phyloP scores from a whole-genome alignment of 1,284 basidiomycete species.

The Baeospora myosura region DNA sequence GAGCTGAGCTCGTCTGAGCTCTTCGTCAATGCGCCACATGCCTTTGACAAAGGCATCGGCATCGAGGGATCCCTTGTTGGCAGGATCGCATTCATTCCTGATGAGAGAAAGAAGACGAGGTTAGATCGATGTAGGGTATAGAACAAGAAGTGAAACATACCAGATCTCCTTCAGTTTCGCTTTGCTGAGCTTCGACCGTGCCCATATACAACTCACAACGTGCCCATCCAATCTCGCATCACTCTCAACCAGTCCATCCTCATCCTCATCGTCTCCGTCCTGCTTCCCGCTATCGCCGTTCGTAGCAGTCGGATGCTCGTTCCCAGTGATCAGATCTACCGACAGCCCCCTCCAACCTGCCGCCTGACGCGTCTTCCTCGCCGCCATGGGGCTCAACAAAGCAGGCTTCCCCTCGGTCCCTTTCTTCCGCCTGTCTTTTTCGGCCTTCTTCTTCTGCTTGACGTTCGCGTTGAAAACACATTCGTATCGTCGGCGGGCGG shows the following conservation, averaged over 20 bases:
- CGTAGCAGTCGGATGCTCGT: constrained; percentile 20
- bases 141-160: constrained; percentile 27
- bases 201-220: constrained; percentile 58
- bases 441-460: constrained; percentile 36
- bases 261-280: constrained; percentile 12
- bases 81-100: constrained; percentile 65
- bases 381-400: constrained; percentile 30
- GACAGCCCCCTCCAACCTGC: constrained; percentile 73
- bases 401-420: too few relatives aligned
- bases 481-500: constrained; percentile 60
- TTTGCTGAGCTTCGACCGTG: constrained; percentile 47
- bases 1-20: constrained; percentile 55
- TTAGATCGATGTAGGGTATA: constrained; percentile 4
- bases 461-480: constrained; percentile 55
- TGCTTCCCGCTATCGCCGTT: constrained; percentile 10
- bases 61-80: constrained; percentile 47
- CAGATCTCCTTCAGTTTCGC: constrained; percentile 56
- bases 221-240: constrained; percentile 46
- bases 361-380: constrained; percentile 45
- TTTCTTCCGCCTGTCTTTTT: constrained; percentile 21
- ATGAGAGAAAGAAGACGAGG: not conserved
- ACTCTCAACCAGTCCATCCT: constrained; percentile 22
- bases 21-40: constrained; percentile 82
- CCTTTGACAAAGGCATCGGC: constrained; percentile 63
- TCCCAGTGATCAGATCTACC: constrained; percentile 58